These are phyloP conservation scores for Berberis vulgaris DNA, from an alignment of 164 flowering plant genomes.

Conservation along the genomic window DNA sequence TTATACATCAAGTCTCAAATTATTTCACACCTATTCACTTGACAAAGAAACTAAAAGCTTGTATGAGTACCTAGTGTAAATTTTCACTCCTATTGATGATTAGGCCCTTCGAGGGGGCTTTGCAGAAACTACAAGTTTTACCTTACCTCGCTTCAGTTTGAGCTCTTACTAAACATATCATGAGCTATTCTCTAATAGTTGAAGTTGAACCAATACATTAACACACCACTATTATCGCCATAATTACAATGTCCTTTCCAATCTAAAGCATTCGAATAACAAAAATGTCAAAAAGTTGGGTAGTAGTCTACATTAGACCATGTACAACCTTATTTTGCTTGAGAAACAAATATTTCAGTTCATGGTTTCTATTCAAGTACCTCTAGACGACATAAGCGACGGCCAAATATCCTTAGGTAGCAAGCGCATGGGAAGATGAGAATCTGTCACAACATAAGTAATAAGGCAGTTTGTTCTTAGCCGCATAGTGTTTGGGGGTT, in stretches of 20 bases:
- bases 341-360: too few species aligned
- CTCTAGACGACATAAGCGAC: conserved; percentile 27
- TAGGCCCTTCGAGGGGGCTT: too few species aligned
- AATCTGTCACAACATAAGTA: conserved; percentile 20
- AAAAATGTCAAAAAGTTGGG: not conserved
- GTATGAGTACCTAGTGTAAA: too few species aligned
- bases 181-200: conserved; percentile 28
- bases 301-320: too few species aligned
- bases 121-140: too few species aligned
- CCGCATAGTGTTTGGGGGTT: not conserved
- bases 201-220: conserved; percentile 48
- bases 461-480: not conserved
- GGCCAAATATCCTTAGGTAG: conserved; percentile 33
- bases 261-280: not conserved
- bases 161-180: conserved; percentile 2
- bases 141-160: not conserved
- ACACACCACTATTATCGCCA: conserved; percentile 22
- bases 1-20: too few species aligned
- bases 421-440: conserved; percentile 49
- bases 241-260: conserved; percentile 14
- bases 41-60: too few species aligned
- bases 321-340: too few species aligned
- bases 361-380: conserved; percentile 11
- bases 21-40: too few species aligned
- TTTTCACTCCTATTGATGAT: too few species aligned